phyloP scores from a whole-genome alignment of 169 alveolate species.

The Plasmodium vinckei region DNA sequence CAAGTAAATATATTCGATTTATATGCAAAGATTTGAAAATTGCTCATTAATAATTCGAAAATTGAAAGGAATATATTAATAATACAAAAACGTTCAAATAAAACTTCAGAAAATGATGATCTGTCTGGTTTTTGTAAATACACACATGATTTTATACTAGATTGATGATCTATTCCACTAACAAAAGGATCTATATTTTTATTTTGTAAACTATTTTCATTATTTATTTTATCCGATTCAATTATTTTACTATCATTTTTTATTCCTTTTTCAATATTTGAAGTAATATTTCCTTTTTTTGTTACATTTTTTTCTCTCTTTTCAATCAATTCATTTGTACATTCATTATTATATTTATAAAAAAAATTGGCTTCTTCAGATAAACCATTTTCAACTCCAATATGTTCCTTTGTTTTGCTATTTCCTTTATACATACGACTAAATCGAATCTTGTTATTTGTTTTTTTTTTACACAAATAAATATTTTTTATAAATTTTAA shows the following conservation, averaged over 20 bases:
- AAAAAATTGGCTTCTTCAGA: no score
- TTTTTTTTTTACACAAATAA: no score
- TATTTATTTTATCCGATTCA: no score
- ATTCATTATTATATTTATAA: no score
- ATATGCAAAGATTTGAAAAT: slow-evolving; percentile 58
- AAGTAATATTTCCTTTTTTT: no score
- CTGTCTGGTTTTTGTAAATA: slow-evolving; percentile 6
- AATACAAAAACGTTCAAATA: slow-evolving; percentile 41
- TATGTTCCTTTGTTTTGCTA: not conserved
- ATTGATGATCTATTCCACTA: slow-evolving; percentile 13
- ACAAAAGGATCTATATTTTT: not conserved
- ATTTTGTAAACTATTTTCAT: not conserved
- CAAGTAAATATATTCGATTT: slow-evolving; percentile 58
- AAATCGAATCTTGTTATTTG: not conserved
- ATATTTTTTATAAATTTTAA: slow-evolving; percentile 5
- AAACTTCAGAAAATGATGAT: not conserved
- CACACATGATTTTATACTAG: slow-evolving; percentile 52
- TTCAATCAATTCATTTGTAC: no score
- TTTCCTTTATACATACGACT: not conserved
- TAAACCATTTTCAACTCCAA: not conserved
- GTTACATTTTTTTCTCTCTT: no score
- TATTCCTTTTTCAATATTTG: no score
- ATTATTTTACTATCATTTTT: no score
- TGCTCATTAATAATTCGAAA: slow-evolving; percentile 37
- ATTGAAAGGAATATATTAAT: slow-evolving; percentile 35